Evolutionary conservation across 2,329 filamentous ascomycete species (phyloP).

Genomic region (Aureobasidium subglaciale): DNA sequence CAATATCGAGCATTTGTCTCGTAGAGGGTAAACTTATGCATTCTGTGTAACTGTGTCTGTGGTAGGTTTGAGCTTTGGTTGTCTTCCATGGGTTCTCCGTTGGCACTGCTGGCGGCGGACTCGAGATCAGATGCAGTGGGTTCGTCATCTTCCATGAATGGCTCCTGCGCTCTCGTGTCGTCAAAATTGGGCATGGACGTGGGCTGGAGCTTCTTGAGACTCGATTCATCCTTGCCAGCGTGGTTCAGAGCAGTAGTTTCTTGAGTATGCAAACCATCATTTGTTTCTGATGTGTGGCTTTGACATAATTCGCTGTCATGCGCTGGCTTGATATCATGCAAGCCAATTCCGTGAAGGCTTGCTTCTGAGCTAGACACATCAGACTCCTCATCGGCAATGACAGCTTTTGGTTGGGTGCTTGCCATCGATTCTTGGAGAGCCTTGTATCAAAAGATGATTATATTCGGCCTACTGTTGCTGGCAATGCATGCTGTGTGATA

Average conservation of each 20-base stretch:
- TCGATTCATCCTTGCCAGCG: background rate
- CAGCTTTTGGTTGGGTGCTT: background rate
- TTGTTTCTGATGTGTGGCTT: background rate
- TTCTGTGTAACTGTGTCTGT: conserved; percentile 33
- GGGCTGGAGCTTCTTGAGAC: background rate
- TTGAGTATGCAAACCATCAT: background rate
- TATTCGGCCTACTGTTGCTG: background rate
- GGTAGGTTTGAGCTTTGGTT: background rate
- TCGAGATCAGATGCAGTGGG: background rate
- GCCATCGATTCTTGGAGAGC: background rate
- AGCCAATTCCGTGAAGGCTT: background rate
- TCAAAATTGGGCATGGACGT: background rate
- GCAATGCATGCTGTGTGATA: background rate
- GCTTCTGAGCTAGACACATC: background rate
- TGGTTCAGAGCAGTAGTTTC: background rate
- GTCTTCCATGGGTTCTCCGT: background rate
- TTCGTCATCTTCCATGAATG: background rate
- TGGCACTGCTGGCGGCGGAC: background rate
- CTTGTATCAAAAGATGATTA: background rate
- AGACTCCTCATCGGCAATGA: background rate
- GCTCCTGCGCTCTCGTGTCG: background rate
- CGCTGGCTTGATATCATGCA: background rate
- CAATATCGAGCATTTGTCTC: conserved; percentile 92
- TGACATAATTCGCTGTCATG: conserved; percentile 7
- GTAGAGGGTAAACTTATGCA: conserved; percentile 98